Evolutionary conservation across 2,329 filamentous ascomycete species (phyloP).

Genomic region (Curvularia hawaiiensis): DNA sequence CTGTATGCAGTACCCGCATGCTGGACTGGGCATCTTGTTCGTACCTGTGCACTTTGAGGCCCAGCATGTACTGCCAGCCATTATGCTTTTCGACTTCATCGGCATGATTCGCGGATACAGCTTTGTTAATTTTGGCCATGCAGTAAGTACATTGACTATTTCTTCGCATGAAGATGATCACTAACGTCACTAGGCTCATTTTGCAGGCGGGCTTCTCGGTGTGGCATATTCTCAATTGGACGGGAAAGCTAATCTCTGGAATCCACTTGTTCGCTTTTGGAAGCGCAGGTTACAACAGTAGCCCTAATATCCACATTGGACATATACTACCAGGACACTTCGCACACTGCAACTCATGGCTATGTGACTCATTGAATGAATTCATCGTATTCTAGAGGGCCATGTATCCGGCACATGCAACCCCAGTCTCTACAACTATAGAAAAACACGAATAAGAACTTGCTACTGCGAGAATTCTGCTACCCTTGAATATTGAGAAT

Average conservation of each 20-base stretch:
- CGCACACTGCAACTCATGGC: background rate
- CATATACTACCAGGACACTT: background rate
- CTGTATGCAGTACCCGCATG: constrained; percentile 40
- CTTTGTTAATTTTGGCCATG: constrained; percentile 41
- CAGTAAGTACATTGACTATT: constrained; percentile 32
- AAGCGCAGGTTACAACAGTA: constrained; percentile 27
- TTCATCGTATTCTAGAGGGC: background rate
- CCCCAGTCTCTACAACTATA: background rate
- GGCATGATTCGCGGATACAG: constrained; percentile 38
- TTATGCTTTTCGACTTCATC: constrained; percentile 44
- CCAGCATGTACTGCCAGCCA: constrained; percentile 34
- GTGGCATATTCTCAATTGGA: constrained; percentile 42
- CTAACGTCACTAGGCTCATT: constrained; percentile 40
- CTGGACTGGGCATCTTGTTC: constrained; percentile 39
- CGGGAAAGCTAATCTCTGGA: constrained; percentile 41
- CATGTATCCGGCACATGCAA: background rate
- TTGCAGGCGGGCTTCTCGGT: constrained; percentile 37
- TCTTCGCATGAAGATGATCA: background rate
- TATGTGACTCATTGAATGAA: background rate
- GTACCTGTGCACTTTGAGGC: constrained; percentile 40
- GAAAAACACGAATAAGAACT: background rate
- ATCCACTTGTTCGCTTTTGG: constrained; percentile 40
- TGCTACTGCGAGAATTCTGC: background rate
- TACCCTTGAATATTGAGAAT: background rate
- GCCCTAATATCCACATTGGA: background rate